Base-by-base conservation (phyloP, 108 stramenopile genomes). In the Skeletonema marinoi region DNA sequence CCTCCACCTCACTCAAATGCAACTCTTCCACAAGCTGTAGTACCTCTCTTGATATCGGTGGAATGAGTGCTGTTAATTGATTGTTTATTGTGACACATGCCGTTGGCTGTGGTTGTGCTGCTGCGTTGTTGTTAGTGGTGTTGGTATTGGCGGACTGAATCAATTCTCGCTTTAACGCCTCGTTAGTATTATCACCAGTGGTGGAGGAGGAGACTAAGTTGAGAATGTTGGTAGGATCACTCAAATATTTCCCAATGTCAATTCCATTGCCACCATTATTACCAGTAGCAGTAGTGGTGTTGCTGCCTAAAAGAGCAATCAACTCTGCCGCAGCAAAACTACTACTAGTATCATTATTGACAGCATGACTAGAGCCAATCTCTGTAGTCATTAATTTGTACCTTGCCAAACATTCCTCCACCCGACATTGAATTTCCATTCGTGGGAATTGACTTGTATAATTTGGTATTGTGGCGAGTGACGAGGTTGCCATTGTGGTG, bases 11-110 rank as follows among this genome's bases (percentile, higher is more conserved):
- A 31, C 79, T 69, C 12, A 93, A 66, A 31, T 83, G 71, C 60
- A 93, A 73, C 48, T 90, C 92, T 5, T 87, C 73, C 9, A 89
- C 51, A 13, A 93, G 71, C 25, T 60, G 67, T 17, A 85, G 17
- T 17, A 93, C 71, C 19, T 88, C 80, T 29, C 73, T 19, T 13
- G 88, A 66, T 8, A 88, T 86, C 29, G 69, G 64, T 16, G 83
- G 74, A 1, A 81, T 89, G 63, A 93, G 44, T 1, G 76, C 76
- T 0, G 88, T 71, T 10, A 46, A 16, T 77, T 71, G 46, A 21
- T 70, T 60, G 25, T 68, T 54, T 35, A 88, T 62, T n/a, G 66
- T 41, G 17, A 86, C 65, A 64, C 50, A 35, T 69, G 82, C 33
- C 70, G 62, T 48, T 88, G 25, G 25, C n/a, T n/a, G n/a, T n/a